These are phyloP conservation scores for Camellia japonica DNA, from an alignment of 148 eudicot genomes.

Conservation along the genomic window DNA sequence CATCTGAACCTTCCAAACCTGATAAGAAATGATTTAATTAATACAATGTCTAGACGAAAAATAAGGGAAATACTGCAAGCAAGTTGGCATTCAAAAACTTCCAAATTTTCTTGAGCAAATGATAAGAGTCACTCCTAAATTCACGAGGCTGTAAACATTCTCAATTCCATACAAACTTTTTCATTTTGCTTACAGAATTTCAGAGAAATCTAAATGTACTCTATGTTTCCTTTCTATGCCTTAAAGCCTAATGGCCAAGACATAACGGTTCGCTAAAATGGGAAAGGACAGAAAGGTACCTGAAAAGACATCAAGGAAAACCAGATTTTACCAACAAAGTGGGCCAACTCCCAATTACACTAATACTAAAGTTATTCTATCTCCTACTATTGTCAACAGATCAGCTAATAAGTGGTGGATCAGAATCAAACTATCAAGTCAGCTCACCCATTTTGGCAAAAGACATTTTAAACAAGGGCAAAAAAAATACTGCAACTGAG, in stretches of 20 bases:
- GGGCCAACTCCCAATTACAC: not conserved
- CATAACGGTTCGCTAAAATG: not conserved
- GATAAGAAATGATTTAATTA: slow-evolving; percentile 11
- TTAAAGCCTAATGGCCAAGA: not conserved
- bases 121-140: not conserved
- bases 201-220: not conserved
- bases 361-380: not conserved
- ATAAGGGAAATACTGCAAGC: not conserved
- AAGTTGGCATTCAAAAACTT: not conserved
- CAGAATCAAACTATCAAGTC: no score
- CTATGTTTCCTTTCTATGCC: not conserved
- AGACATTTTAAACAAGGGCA: no score
- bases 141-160: not conserved
- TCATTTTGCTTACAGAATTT: not conserved
- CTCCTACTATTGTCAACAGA: no score
- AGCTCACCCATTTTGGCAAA: no score
- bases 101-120: not conserved
- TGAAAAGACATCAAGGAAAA: not conserved
- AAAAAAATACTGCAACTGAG: no score
- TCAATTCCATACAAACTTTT: not conserved
- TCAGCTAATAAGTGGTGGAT: no score
- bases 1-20: slow-evolving; percentile 79
- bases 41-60: not conserved
- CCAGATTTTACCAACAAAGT: not conserved
- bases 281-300: not conserved